Base-by-base conservation (phyloP, 805 yeast species). In the Saturnispora besseyi region DNA sequence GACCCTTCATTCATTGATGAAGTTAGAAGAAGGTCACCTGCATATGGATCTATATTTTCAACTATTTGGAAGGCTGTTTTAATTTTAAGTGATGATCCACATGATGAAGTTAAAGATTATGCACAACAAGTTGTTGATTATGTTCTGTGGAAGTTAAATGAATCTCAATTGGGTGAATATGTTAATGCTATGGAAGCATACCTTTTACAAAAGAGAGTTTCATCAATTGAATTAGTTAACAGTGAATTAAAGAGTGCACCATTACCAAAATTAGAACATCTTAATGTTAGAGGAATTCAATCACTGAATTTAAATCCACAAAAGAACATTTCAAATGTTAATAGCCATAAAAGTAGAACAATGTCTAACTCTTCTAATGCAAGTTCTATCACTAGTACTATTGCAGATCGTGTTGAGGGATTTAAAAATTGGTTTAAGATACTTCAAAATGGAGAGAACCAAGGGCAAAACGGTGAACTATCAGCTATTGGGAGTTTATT, bases 51-150 rank as follows among this genome's bases (percentile, higher is more conserved):
- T 0, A 76, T 88, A 8, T 87, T 84, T 63, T 78, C 87, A 49
- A 84, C 95, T 1, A 78, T 84, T 8, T 93, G 98, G 96, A 86
- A 88, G 56, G 81, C 91, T 0, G 63, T 91, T 32, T 70, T 93
- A 44, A 80, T 87, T 28, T 66, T 88, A 29, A 78, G 95, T 1
- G 89, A 84, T 55, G 99, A 93, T 64, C 96, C 98, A 0, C 93
- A 84, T 63, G 68, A 76, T 33, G 96, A 88, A 64, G 89, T 90
- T 6, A 79, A 78, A 51, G 76, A 76, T 44, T 72, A 79, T 52
- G 91, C 96, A 0, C 82, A 81, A 49, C 79, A 76, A 29, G 76
- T 88, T 12, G 82, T 88, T 18, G 97, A 89, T 62, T 79, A 75
- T 53, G 80, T 89, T 22, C 69, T 86, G 64, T 60, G 77, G 45